phyloP scores from a whole-genome alignment of 257 asterid genomes.

The Eucommia ulmoides region DNA sequence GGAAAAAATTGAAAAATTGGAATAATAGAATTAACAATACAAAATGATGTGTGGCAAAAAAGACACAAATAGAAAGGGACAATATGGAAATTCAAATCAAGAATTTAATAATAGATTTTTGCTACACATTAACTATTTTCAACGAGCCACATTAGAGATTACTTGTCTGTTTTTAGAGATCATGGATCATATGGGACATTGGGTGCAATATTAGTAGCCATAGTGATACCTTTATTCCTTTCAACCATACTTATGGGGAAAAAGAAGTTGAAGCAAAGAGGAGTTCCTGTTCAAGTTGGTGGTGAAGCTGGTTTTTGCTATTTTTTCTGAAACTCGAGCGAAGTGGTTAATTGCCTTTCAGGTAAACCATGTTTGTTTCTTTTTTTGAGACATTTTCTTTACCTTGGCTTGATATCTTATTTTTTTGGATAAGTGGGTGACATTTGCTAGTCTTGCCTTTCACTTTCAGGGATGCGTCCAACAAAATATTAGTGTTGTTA shows the following conservation, averaged over 20 bases:
- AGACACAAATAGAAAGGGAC: too few species aligned
- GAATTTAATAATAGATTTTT: too few species aligned
- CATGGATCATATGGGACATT: slow-evolving; percentile 34
- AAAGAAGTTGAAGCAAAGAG: slow-evolving; percentile 65
- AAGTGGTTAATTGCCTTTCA: slow-evolving; percentile 84
- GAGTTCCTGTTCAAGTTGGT: slow-evolving; percentile 55
- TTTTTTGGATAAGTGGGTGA: slow-evolving; percentile 2
- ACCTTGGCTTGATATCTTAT: too few species aligned
- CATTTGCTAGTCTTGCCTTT: slow-evolving; percentile 8
- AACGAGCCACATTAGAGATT: too few species aligned
- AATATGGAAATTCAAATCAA: too few species aligned
- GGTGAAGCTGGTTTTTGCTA: slow-evolving; percentile 80
- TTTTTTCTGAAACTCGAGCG: slow-evolving; percentile 68
- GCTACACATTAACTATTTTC: too few species aligned
- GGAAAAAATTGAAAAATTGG: too few species aligned
- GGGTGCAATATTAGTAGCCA: slow-evolving; percentile 46
- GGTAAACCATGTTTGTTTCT: slow-evolving; percentile 22
- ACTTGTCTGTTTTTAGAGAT: slow-evolving; percentile 27
- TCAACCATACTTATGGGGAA: slow-evolving; percentile 38
- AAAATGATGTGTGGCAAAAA: too few species aligned
- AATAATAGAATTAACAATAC: too few species aligned
- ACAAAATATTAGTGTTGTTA: slow-evolving; percentile 75
- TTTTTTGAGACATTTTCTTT: background rate
- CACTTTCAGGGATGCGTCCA: slow-evolving; percentile 72
- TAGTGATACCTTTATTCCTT: slow-evolving; percentile 45